These are phyloP conservation scores for Choricystis sp. DNA, from an alignment of 139 green algal genomes.

Conservation along the genomic window DNA sequence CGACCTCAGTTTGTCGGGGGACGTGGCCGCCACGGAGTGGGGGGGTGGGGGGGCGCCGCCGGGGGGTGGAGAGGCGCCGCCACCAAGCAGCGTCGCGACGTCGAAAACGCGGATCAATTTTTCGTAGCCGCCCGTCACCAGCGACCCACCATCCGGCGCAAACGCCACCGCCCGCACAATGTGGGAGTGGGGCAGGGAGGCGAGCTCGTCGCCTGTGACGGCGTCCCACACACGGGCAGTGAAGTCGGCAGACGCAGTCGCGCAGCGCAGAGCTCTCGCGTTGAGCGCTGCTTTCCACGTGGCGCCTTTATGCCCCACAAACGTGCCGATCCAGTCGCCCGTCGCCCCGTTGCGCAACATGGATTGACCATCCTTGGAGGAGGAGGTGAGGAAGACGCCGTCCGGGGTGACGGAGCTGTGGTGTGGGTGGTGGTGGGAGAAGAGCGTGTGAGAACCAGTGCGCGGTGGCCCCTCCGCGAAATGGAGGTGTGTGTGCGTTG, in stretches of 20 bases:
- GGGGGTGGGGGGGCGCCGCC: slow-evolving; percentile 11
- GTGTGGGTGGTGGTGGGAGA: neutral
- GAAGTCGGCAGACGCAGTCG: slow-evolving; percentile 91
- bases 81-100: slow-evolving; percentile 42
- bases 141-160: slow-evolving; percentile 17
- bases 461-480: neutral
- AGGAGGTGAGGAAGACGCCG: slow-evolving; percentile 85
- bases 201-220: slow-evolving; percentile 70
- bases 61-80: no score
- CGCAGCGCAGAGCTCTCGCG: slow-evolving; percentile 57
- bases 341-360: slow-evolving; percentile 90
- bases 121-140: slow-evolving; percentile 58
- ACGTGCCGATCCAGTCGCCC: slow-evolving; percentile 98
- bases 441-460: neutral
- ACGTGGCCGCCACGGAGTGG: slow-evolving; percentile 25
- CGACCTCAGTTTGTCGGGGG: slow-evolving; percentile 35
- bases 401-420: slow-evolving; percentile 78
- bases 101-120: slow-evolving; percentile 89
- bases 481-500: neutral
- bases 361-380: slow-evolving; percentile 90
- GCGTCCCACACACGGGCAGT: slow-evolving; percentile 87
- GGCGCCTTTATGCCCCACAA: slow-evolving; percentile 91
- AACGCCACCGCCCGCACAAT: slow-evolving; percentile 84
- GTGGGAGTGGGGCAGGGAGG: slow-evolving; percentile 79
- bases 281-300: slow-evolving; percentile 93